These are phyloP conservation scores for Zoysia matrella DNA, from an alignment of 202 grass and related monocot genomes.

Conservation along the genomic window DNA sequence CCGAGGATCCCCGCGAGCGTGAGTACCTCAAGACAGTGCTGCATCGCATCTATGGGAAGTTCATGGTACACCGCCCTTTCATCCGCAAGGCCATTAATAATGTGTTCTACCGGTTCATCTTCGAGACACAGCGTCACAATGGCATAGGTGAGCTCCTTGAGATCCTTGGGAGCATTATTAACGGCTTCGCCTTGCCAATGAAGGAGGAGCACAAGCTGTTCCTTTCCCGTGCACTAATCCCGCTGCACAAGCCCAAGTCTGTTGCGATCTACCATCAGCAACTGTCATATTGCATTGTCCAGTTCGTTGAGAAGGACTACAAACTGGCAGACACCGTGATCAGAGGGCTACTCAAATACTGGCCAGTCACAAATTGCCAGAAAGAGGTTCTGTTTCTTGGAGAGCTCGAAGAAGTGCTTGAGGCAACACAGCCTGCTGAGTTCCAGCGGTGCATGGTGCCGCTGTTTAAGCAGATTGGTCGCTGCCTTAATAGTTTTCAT, in stretches of 20 bases:
- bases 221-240: constrained; percentile 73
- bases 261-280: constrained; percentile 85
- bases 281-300: constrained; percentile 83
- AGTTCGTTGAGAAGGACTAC: constrained; percentile 95
- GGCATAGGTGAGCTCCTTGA: constrained; percentile 82
- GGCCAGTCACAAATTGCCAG: constrained; percentile 94
- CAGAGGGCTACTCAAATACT: constrained; percentile 85
- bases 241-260: constrained; percentile 84
- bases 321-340: constrained; percentile 82
- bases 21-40: constrained; percentile 92
- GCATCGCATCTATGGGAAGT: constrained; percentile 92
- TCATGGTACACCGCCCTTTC: constrained; percentile 93
- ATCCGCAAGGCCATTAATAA: constrained; percentile 92
- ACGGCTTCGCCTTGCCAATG: constrained; percentile 87
- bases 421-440: constrained; percentile 29
- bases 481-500: constrained; percentile 86
- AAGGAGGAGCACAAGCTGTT: constrained; percentile 97
- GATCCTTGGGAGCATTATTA: constrained; percentile 94
- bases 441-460: constrained; percentile 93
- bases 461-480: constrained; percentile 86
- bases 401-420: constrained; percentile 80
- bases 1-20: constrained; percentile 85
- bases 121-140: constrained; percentile 86
- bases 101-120: constrained; percentile 90
- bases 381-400: constrained; percentile 88